Conservation (phyloP, 129 eudicot species). For the Kitagawia praeruptora region DNA sequence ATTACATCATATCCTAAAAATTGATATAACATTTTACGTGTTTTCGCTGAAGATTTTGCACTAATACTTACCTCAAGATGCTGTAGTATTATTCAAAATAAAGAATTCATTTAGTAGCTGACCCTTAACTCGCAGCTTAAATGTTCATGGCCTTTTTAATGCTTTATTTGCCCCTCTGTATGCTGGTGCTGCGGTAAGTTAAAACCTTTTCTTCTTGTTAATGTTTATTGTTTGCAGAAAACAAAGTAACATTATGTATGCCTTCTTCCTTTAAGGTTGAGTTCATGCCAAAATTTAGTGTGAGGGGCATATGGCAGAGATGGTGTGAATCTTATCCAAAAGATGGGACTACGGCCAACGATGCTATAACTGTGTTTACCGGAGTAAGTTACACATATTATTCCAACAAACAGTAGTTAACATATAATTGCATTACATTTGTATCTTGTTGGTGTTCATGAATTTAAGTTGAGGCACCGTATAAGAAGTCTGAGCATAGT, state of each 20-base stretch:
- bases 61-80: not conserved
- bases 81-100: not conserved
- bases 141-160: conserved; percentile 95
- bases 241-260: conserved; percentile 1
- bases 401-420: not conserved
- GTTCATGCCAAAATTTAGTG: conserved; percentile 92
- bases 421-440: not conserved
- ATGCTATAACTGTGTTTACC: conserved; percentile 87
- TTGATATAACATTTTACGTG: not conserved
- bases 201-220: conserved; percentile 1
- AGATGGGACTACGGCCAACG: conserved; percentile 49
- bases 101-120: not conserved
- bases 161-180: conserved; percentile 86
- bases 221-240: not conserved
- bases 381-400: conserved; percentile 49
- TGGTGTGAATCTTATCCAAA: conserved; percentile 90
- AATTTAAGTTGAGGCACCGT: not conserved
- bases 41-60: not conserved
- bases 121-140: conserved; percentile 62
- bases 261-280: conserved; percentile 52
- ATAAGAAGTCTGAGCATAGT: not conserved
- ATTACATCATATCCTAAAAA: conserved; percentile 84
- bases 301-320: conserved; percentile 97
- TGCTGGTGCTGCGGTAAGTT: conserved; percentile 72
- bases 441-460: not conserved